Conservation (phyloP, 2,329 filamentous ascomycete genomes). For the Talaromyces sp. region DNA sequence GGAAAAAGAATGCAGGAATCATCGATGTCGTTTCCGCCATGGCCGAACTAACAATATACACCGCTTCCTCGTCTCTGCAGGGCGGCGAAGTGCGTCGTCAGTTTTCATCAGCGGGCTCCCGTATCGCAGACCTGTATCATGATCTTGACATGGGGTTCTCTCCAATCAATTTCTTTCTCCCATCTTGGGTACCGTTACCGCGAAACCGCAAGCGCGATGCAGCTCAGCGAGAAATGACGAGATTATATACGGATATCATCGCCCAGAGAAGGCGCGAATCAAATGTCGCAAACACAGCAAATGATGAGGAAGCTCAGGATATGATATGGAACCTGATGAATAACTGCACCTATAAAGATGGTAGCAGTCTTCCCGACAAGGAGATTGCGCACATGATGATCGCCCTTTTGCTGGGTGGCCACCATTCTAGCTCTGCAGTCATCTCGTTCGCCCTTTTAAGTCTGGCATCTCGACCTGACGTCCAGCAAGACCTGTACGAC, state of each 20-base stretch:
- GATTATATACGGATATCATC: conserved; percentile 79
- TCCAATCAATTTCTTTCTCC: conserved; percentile 83
- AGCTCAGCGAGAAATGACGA: conserved; percentile 73
- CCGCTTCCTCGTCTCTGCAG: conserved; percentile 78
- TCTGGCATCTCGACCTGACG: conserved; percentile 70
- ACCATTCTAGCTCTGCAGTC: conserved; percentile 82
- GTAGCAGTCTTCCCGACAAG: conserved; percentile 69
- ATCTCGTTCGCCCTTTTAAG: conserved; percentile 80
- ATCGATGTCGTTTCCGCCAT: conserved; percentile 70
- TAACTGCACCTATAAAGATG: conserved; percentile 72
- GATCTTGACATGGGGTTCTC: conserved; percentile 87
- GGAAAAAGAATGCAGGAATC: conserved; percentile 48
- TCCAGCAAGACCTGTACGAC: conserved; percentile 73
- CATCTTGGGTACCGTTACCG: conserved; percentile 77
- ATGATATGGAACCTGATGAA: conserved; percentile 91
- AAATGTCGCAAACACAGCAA: conserved; percentile 34
- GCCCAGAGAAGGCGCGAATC: conserved; percentile 54
- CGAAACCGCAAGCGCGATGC: conserved; percentile 77
- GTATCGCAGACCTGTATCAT: conserved; percentile 77
- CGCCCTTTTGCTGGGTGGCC: conserved; percentile 83
- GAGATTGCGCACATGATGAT: conserved; percentile 94
- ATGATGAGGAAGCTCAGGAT: conserved; percentile 56
- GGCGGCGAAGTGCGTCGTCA: conserved; percentile 74
- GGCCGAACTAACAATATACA: conserved; percentile 85
- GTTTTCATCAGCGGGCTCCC: conserved; percentile 58